Percentiles rank a stretch among this genome's conserved stretches.
phyloP scores from a whole-genome alignment of 805 yeast species.

The Blastobotrys terrestris region DNA sequence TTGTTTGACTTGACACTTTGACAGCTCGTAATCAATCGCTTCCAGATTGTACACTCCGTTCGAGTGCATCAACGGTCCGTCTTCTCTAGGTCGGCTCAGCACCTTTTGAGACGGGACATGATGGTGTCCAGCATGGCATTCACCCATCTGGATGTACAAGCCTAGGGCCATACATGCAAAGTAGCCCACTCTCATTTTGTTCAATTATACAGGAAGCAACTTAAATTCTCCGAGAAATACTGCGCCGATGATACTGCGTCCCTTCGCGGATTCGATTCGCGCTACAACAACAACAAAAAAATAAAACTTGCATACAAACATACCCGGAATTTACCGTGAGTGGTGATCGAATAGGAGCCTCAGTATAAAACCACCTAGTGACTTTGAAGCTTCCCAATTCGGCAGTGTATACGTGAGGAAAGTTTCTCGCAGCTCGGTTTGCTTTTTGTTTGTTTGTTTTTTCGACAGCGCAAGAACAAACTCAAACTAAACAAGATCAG shows the following conservation, averaged over 20 bases:
- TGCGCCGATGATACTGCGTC: not conserved
- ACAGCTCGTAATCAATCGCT: constrained; percentile 25
- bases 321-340: not conserved
- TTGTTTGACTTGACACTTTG: constrained; percentile 37
- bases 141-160: not conserved
- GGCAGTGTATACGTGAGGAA: no score
- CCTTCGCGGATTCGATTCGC: not conserved
- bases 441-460: no score
- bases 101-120: not conserved
- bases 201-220: no score
- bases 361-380: no score
- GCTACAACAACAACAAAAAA: no score
- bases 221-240: no score
- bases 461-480: no score
- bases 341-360: not conserved
- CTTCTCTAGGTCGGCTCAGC: not conserved
- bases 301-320: no score
- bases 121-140: not conserved
- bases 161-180: not conserved
- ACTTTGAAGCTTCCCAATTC: no score
- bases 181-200: not conserved
- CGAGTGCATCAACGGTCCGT: constrained; percentile 13
- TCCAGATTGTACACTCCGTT: constrained; percentile 42
- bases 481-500: no score
- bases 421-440: no score